Evolutionary conservation across 83 land plant species (phyloP).

Genomic region (Thuja plicata): DNA sequence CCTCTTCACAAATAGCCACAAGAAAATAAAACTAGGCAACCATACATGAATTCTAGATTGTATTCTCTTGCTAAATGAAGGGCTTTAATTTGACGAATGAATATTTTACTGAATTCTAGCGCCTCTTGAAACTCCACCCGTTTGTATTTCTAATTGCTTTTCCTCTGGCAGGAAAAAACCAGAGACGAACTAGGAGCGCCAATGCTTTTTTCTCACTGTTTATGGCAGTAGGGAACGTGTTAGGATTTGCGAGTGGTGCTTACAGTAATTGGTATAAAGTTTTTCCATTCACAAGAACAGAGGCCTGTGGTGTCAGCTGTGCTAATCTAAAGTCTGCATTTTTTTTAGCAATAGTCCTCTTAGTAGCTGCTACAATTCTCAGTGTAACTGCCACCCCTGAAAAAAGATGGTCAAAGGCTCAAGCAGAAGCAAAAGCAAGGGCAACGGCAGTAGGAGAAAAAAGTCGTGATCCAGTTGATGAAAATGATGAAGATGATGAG

Average conservation of each 20-base stretch:
- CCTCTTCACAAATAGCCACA: background rate
- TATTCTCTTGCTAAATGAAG: background rate
- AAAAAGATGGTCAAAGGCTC: constrained; percentile 30
- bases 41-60: background rate
- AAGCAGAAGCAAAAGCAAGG: constrained; percentile 20
- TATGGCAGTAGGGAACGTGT: constrained; percentile 93
- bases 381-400: constrained; percentile 66
- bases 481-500: constrained; percentile 20
- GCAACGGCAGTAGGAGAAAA: constrained; percentile 31
- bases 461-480: background rate
- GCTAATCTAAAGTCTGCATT: constrained; percentile 96
- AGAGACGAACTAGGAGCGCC: constrained; percentile 77
- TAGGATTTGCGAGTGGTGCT: constrained; percentile 89
- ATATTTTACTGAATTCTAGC: background rate
- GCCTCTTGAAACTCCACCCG: background rate
- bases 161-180: constrained; percentile 62
- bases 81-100: background rate
- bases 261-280: constrained; percentile 65
- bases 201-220: constrained; percentile 90
- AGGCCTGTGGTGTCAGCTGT: constrained; percentile 62
- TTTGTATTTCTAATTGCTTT: background rate
- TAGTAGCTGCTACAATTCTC: constrained; percentile 56
- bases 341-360: constrained; percentile 56
- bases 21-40: background rate
- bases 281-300: constrained; percentile 73